Percentiles rank a stretch among this genome's conserved stretches.
phyloP scores from a whole-genome alignment of 441 rosid genomes.

The Capsella rubella region DNA sequence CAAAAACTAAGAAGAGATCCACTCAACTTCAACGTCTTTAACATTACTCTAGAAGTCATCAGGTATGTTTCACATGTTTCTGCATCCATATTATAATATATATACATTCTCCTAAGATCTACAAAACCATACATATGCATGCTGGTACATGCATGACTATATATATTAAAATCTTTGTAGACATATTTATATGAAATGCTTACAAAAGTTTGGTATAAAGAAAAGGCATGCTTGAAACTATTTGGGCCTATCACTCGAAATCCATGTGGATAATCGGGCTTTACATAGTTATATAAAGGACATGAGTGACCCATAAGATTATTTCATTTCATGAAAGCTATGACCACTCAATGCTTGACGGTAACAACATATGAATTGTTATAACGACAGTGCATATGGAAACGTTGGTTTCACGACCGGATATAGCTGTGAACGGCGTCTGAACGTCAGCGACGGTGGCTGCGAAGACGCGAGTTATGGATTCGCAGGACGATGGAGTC shows the following conservation, averaged over 20 bases:
- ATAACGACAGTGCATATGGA: constrained; percentile 63
- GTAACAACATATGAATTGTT: neutral
- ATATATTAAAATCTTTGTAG: too few species aligned
- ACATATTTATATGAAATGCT: too few species aligned
- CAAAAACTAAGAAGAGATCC: constrained; percentile 61
- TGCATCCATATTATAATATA: neutral
- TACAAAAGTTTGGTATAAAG: too few species aligned
- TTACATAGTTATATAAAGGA: too few species aligned
- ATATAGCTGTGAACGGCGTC: constrained; percentile 58
- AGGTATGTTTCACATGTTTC: constrained; percentile 44
- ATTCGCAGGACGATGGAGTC: constrained; percentile 66
- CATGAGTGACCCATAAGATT: neutral
- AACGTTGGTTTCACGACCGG: constrained; percentile 74
- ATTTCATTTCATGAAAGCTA: neutral
- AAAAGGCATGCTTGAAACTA: too few species aligned
- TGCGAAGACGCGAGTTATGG: constrained; percentile 58
- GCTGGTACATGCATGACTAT: too few species aligned
- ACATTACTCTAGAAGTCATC: constrained; percentile 62
- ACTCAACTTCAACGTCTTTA: constrained; percentile 61
- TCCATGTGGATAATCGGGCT: too few species aligned
- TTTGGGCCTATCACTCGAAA: too few species aligned
- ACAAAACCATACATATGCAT: too few species aligned
- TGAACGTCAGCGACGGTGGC: constrained; percentile 8
- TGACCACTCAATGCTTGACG: neutral
- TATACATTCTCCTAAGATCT: too few species aligned